phyloP scores from a whole-genome alignment of 1,139 yeast species.

The Kurtzmaniella quercitrusa region DNA sequence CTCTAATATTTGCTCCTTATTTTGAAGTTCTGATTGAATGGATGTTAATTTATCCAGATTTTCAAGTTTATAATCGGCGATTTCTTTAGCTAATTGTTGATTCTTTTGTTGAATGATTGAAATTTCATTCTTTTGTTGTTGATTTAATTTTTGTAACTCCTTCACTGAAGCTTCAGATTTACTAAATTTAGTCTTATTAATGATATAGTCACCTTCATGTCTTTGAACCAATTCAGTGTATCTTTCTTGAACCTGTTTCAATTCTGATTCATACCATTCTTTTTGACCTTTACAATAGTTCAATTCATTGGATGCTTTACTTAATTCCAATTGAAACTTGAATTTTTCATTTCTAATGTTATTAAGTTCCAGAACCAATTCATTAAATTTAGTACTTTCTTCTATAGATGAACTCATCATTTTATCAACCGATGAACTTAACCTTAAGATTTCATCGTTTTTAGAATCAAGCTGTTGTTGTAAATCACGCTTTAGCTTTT shows the following conservation, averaged over 20 bases:
- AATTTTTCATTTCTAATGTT: slow-evolving; percentile 34
- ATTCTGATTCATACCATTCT: slow-evolving; percentile 48
- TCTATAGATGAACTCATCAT: slow-evolving; percentile 49
- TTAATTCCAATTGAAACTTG: slow-evolving; percentile 37
- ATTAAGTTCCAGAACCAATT: slow-evolving; percentile 34
- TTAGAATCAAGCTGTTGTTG: slow-evolving; percentile 39
- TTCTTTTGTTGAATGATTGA: slow-evolving; percentile 31
- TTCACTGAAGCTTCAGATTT: slow-evolving; percentile 24
- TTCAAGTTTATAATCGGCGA: slow-evolving; percentile 24
- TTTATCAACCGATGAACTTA: slow-evolving; percentile 49
- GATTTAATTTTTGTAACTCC: slow-evolving; percentile 18
- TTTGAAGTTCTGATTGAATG: slow-evolving; percentile 56
- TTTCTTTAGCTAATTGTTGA: slow-evolving; percentile 35
- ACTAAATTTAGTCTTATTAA: slow-evolving; percentile 26
- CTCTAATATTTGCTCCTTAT: slow-evolving; percentile 60
- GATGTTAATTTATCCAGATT: slow-evolving; percentile 42
- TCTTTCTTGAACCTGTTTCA: slow-evolving; percentile 32
- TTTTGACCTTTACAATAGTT: slow-evolving; percentile 33
- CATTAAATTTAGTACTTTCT: slow-evolving; percentile 34
- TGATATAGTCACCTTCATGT: slow-evolving; percentile 33
- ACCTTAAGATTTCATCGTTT: slow-evolving; percentile 42
- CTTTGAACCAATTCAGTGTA: slow-evolving; percentile 38
- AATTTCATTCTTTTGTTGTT: slow-evolving; percentile 14
- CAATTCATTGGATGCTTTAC: slow-evolving; percentile 35
- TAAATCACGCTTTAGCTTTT: slow-evolving; percentile 10